phyloP scores from a whole-genome alignment of 116 monocot species.

The Posidonia oceanica region DNA sequence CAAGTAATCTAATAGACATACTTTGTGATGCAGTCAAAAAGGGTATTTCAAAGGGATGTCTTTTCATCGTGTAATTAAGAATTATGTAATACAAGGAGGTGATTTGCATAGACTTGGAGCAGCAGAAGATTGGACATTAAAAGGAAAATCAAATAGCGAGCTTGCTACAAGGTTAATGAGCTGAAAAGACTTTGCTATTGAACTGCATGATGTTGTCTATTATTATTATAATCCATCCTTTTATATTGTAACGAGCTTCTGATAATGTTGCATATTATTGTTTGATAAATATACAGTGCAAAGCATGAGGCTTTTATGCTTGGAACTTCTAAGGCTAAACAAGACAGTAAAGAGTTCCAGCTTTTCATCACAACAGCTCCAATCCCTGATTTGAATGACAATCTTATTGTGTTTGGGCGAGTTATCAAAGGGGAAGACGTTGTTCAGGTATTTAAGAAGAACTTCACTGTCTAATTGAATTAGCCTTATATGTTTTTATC shows the following conservation, averaged over 20 bases:
- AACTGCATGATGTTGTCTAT: no score
- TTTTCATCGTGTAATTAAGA: constrained; percentile 81
- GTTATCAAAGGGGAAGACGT: constrained; percentile 89
- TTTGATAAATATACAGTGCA: constrained; percentile 33
- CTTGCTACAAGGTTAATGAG: constrained; percentile 40
- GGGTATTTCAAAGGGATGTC: constrained; percentile 86
- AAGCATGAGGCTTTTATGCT: constrained; percentile 97
- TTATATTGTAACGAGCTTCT: neutral
- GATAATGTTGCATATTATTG: neutral
- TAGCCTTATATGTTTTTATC: neutral
- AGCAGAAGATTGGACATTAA: constrained; percentile 76
- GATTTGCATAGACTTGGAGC: constrained; percentile 40
- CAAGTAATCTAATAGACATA: neutral
- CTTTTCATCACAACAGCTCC: constrained; percentile 94
- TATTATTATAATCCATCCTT: neutral
- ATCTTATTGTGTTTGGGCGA: constrained; percentile 74
- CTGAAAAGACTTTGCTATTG: neutral
- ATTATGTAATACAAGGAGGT: constrained; percentile 91
- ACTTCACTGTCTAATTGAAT: neutral
- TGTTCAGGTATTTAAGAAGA: constrained; percentile 57
- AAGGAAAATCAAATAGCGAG: constrained; percentile 48
- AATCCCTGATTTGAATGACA: constrained; percentile 82
- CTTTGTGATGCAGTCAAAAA: constrained; percentile 39
- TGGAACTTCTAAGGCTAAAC: constrained; percentile 61
- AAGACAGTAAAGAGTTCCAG: constrained; percentile 64